Percentiles rank a stretch among this genome's conserved stretches.
Conservation (phyloP, 257 asterid genomes). For the Solanum chaucha region DNA sequence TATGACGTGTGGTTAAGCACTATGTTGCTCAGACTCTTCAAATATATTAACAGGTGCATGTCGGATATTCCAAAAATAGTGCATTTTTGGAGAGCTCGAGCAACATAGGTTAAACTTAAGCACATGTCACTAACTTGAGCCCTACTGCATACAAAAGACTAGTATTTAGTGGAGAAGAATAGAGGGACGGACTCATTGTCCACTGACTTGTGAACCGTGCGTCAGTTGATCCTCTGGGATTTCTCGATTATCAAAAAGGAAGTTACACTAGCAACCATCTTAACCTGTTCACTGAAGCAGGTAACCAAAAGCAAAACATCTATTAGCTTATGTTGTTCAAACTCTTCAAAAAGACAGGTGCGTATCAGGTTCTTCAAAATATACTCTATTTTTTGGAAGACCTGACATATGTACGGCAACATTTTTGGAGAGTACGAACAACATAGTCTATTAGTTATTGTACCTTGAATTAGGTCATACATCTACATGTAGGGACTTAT, state of each 20-base stretch:
- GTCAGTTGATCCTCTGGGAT: background rate
- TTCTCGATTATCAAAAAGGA: background rate
- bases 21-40: no score
- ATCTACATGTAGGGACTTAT: background rate
- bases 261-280: background rate
- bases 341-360: background rate
- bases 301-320: background rate
- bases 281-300: background rate
- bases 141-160: background rate
- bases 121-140: background rate
- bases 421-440: background rate
- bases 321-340: background rate
- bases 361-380: no score
- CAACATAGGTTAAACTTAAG: no score
- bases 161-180: background rate
- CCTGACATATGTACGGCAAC: rapidly evolving
- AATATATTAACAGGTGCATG: no score
- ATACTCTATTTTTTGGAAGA: background rate
- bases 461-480: background rate
- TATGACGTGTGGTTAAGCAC: background rate
- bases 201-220: background rate
- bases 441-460: background rate
- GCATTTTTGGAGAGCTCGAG: no score
- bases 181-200: background rate
- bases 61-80: no score